Evolutionary conservation across 2,329 filamentous ascomycete species (phyloP).

Genomic region (Fusarium mundagurra): DNA sequence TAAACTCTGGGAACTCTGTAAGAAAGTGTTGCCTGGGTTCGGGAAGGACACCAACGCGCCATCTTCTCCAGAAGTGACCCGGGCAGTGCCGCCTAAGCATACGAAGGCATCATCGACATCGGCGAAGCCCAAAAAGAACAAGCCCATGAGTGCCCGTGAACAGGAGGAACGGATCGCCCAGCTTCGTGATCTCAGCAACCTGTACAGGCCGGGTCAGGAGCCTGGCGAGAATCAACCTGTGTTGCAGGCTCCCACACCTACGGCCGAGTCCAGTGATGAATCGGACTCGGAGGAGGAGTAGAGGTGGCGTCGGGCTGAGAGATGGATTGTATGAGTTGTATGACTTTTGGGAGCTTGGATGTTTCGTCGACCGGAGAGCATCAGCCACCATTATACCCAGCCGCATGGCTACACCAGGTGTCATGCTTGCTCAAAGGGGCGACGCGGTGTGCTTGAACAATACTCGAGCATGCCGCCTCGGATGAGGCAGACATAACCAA

Average conservation of each 20-base stretch:
- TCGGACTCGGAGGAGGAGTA: slow-evolving; percentile 61
- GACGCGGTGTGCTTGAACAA: slow-evolving; percentile 15
- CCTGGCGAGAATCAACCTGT: slow-evolving; percentile 41
- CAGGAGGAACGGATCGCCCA: slow-evolving; percentile 73
- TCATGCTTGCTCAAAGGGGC: slow-evolving; percentile 33
- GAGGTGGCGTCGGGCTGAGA: slow-evolving; percentile 7
- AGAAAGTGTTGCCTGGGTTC: slow-evolving; percentile 54
- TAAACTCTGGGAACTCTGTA: slow-evolving; percentile 60
- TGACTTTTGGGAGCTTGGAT: slow-evolving; percentile 35
- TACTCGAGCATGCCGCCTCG: slow-evolving; percentile 22
- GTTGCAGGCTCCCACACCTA: slow-evolving; percentile 42
- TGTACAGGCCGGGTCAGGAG: slow-evolving; percentile 51
- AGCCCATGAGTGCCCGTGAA: slow-evolving; percentile 77
- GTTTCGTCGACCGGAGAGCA: slow-evolving; percentile 32
- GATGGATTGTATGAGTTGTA: slow-evolving; percentile 42
- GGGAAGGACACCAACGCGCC: slow-evolving; percentile 47
- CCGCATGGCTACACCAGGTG: slow-evolving; percentile 39
- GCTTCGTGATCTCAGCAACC: slow-evolving; percentile 63
- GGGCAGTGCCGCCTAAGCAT: slow-evolving; percentile 44
- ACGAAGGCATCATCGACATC: slow-evolving; percentile 46
- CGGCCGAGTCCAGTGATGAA: slow-evolving; percentile 53
- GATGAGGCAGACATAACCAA: slow-evolving; percentile 19
- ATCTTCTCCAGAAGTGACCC: slow-evolving; percentile 46
- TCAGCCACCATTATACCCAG: slow-evolving; percentile 44
- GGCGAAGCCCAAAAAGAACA: slow-evolving; percentile 75